Conservation (phyloP, 139 green algal species). For the Marvania coccoides region DNA sequence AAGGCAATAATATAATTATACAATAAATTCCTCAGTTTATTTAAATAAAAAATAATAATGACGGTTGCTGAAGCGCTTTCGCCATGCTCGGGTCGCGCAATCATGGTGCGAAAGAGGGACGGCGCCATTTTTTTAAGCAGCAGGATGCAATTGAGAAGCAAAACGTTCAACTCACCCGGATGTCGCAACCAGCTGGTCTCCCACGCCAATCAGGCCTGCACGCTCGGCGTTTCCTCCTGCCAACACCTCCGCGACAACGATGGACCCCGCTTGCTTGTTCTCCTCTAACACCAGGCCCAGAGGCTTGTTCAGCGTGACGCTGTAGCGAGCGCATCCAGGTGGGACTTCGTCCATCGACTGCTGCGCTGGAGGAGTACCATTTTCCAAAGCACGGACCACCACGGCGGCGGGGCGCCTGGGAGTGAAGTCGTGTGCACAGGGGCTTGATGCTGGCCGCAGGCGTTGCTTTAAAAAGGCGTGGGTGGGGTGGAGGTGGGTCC, state of each 20-base stretch:
- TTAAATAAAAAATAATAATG: too few species aligned
- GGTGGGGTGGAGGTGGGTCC: neutral
- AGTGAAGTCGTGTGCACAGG: neutral
- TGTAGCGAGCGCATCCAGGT: slow-evolving; percentile 24
- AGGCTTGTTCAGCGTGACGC: slow-evolving; percentile 27
- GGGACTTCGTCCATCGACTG: slow-evolving; percentile 1
- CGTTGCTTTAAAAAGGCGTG: neutral
- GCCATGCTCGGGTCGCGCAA: too few species aligned
- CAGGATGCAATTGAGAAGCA: too few species aligned
- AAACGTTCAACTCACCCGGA: too few species aligned
- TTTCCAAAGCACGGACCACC: neutral
- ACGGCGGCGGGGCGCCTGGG: neutral
- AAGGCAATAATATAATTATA: too few species aligned
- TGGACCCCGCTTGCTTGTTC: neutral
- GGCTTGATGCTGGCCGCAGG: too few species aligned
- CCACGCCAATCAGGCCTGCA: slow-evolving; percentile 12
- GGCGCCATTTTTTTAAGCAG: too few species aligned
- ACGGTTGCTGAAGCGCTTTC: too few species aligned
- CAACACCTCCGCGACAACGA: slow-evolving; percentile 25
- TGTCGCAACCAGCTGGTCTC: slow-evolving; percentile 29
- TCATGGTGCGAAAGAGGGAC: too few species aligned
- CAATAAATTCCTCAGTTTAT: too few species aligned
- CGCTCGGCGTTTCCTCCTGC: slow-evolving; percentile 15
- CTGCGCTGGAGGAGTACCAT: neutral
- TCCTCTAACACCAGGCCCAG: slow-evolving; percentile 36